A percentile compares a stretch with the other conserved stretches of the same genome.
phyloP scores from a whole-genome alignment of 1,139 yeast species.

The Yamadazyma pseudoaaseri region DNA sequence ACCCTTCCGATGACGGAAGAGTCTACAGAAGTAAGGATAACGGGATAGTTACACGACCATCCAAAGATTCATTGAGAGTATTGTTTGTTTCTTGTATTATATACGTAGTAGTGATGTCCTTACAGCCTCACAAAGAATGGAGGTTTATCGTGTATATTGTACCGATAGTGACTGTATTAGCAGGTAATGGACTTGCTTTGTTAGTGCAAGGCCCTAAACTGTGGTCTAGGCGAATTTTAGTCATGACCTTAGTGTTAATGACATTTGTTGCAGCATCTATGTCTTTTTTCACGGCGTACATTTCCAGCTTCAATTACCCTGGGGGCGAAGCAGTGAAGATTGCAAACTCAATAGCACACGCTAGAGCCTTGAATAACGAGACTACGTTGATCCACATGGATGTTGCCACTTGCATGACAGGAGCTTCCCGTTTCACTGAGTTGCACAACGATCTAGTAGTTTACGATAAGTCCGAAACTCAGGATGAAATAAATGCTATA shows the following conservation, averaged over 20 bases:
- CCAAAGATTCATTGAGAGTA: slow-evolving; percentile 34
- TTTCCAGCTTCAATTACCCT: slow-evolving; percentile 80
- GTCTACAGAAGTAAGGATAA: slow-evolving; percentile 17
- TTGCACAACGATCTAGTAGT: slow-evolving; percentile 39
- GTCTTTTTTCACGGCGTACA: slow-evolving; percentile 53
- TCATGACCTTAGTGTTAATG: slow-evolving; percentile 27
- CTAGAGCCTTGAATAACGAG: slow-evolving; percentile 1
- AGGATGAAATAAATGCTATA: slow-evolving; percentile 26
- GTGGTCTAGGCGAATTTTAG: no score
- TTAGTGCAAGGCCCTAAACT: no score
- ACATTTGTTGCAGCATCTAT: slow-evolving; percentile 30
- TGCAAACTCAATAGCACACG: slow-evolving; percentile 40
- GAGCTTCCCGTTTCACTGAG: slow-evolving; percentile 75
- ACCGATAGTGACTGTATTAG: slow-evolving; percentile 66
- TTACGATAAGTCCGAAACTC: slow-evolving; percentile 74
- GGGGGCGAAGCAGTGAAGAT: slow-evolving; percentile 78
- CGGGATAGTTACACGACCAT: slow-evolving; percentile 36
- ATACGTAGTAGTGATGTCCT: slow-evolving; percentile 62
- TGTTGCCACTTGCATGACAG: slow-evolving; percentile 84
- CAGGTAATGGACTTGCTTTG: slow-evolving; percentile 61
- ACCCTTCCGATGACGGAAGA: slow-evolving; percentile 34
- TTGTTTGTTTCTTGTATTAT: slow-evolving; percentile 44
- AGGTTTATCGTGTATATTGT: slow-evolving; percentile 75
- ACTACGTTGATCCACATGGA: slow-evolving; percentile 62
- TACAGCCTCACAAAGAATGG: slow-evolving; percentile 95